phyloP scores from a whole-genome alignment of 1,139 yeast genomes.

The Lizanozyma gosingica region DNA sequence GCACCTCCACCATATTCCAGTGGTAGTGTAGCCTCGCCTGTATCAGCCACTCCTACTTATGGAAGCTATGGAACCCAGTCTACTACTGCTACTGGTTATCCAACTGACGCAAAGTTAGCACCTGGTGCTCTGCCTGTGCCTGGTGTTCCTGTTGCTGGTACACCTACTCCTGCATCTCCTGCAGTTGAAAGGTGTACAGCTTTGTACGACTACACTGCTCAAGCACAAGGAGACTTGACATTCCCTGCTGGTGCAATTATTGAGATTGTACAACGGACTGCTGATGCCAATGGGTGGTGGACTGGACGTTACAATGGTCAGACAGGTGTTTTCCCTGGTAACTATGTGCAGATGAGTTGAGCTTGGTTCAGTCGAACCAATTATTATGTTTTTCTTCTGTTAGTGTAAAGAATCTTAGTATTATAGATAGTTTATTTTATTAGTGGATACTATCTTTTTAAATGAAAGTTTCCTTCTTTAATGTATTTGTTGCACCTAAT shows the following conservation, averaged over 20 bases:
- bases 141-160: conserved; percentile 13
- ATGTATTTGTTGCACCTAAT: too few species aligned
- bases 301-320: conserved; percentile 83
- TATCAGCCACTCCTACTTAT: conserved; percentile 8
- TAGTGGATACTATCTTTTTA: too few species aligned
- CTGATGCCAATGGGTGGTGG: conserved; percentile 96
- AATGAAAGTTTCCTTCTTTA: too few species aligned
- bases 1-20: conserved; percentile 10
- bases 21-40: conserved; percentile 10
- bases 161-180: conserved; percentile 30
- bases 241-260: conserved; percentile 85
- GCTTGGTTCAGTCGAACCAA: too few species aligned
- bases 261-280: conserved; percentile 71
- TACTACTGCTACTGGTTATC: conserved; percentile 10
- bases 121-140: conserved; percentile 12
- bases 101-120: conserved; percentile 13
- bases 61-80: conserved; percentile 13
- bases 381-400: too few species aligned
- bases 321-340: conserved; percentile 92
- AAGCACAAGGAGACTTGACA: conserved; percentile 82
- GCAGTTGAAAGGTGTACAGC: conserved; percentile 61
- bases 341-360: conserved; percentile 68
- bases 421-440: too few species aligned
- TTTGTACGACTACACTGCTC: conserved; percentile 68
- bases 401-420: too few species aligned